Conservation (phyloP, 163 green algal genomes). For the Scenedesmus sp. region DNA sequence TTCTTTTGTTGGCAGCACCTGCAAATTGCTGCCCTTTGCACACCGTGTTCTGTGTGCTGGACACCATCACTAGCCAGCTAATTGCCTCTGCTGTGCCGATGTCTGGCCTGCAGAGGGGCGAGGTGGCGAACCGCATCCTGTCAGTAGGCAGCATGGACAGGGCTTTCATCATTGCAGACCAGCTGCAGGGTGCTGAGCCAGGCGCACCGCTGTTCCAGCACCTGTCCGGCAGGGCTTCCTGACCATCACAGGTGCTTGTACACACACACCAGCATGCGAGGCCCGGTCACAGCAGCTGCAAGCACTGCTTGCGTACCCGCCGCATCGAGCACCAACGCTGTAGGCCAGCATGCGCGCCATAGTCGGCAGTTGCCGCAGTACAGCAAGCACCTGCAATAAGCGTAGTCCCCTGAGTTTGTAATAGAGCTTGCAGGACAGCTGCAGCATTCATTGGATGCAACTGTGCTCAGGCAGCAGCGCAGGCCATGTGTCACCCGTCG, state of each 20-base stretch:
- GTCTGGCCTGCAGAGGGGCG: slow-evolving; percentile 63
- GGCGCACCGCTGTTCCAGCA: slow-evolving; percentile 64
- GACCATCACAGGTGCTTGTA: slow-evolving; percentile 78
- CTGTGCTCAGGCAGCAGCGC: background rate
- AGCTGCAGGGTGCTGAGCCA: slow-evolving; percentile 65
- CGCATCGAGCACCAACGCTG: background rate
- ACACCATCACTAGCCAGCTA: no score
- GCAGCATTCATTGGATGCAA: background rate
- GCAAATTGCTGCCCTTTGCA: background rate
- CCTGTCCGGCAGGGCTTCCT: slow-evolving; percentile 80
- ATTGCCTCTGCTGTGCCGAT: background rate
- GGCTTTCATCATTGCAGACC: slow-evolving; percentile 70
- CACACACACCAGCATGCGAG: no score
- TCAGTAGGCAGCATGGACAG: slow-evolving; percentile 76
- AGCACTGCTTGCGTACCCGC: background rate
- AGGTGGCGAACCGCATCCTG: slow-evolving; percentile 82
- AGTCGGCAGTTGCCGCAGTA: background rate
- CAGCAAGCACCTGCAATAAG: background rate
- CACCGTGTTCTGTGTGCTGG: no score
- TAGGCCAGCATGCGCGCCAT: background rate
- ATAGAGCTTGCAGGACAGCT: background rate
- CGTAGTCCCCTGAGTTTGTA: background rate
- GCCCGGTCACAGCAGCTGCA: background rate
- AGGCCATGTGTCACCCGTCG: background rate
- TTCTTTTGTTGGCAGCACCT: background rate